Evolutionary conservation across 202 grass and related monocot genomes (phyloP).

Genomic region (Miscanthus sacchariflorus): DNA sequence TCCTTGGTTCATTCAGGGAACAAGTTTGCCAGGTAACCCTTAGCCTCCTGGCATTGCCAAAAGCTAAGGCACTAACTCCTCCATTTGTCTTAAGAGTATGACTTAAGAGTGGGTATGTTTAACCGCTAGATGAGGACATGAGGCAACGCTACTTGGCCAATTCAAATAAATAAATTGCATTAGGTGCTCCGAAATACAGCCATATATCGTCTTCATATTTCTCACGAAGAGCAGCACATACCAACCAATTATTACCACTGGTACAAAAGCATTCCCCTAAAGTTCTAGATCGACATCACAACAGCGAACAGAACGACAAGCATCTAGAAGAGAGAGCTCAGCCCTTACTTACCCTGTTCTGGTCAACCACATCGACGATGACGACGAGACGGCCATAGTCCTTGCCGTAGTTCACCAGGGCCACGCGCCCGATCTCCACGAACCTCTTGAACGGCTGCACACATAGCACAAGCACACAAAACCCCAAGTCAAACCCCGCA

Average conservation of each 20-base stretch:
- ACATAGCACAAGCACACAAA: neutral
- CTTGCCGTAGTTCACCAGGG: slow-evolving; percentile 84
- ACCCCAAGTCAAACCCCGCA: neutral
- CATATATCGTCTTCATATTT: neutral
- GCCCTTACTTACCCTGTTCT: slow-evolving; percentile 71
- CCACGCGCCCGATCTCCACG: slow-evolving; percentile 91
- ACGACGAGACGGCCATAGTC: slow-evolving; percentile 87
- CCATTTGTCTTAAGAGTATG: neutral
- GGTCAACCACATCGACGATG: slow-evolving; percentile 86
- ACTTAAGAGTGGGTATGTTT: neutral
- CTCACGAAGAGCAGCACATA: neutral
- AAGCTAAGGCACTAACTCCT: neutral
- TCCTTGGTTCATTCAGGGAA: neutral
- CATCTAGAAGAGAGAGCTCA: neutral
- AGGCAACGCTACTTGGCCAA: neutral
- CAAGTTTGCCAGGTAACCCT: neutral
- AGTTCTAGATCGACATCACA: neutral
- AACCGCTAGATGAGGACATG: neutral
- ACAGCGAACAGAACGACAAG: neutral
- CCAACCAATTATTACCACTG: neutral
- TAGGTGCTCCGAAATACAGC: neutral
- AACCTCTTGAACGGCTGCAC: slow-evolving; percentile 85
- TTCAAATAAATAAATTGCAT: neutral
- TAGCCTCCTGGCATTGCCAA: neutral
- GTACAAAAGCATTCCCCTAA: neutral